phyloP scores from a whole-genome alignment of 352 stramenopile species.

The Globisporangium alternatum region DNA sequence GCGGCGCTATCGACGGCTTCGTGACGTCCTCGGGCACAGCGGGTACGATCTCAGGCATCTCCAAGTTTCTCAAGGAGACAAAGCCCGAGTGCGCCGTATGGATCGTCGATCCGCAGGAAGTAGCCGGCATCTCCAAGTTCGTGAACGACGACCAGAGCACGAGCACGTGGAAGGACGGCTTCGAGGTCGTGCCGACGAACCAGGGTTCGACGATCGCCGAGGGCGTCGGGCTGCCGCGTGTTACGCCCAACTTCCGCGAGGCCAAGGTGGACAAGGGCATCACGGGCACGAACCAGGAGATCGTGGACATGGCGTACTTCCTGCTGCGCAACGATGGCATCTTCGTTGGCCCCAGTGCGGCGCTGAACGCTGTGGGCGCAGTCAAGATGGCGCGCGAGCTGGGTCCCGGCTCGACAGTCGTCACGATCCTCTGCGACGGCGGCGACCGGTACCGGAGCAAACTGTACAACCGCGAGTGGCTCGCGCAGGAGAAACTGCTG shows the following conservation, averaged over 20 bases:
- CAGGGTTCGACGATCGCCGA: constrained; percentile 91
- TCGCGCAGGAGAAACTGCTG: constrained; percentile 52
- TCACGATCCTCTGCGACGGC: constrained; percentile 81
- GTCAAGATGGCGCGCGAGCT: constrained; percentile 79
- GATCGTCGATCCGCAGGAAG: constrained; percentile 77
- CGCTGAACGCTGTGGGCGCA: constrained; percentile 74
- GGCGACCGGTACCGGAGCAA: constrained; percentile 83
- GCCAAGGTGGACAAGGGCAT: constrained; percentile 90
- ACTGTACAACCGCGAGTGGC: constrained; percentile 76
- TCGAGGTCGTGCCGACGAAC: constrained; percentile 82
- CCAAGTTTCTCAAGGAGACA: constrained; percentile 91
- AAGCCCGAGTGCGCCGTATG: constrained; percentile 58
- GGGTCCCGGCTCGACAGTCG: constrained; percentile 62
- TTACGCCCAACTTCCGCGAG: constrained; percentile 91
- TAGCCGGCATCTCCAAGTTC: constrained; percentile 85
- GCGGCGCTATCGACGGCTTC: constrained; percentile 90
- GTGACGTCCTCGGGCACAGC: constrained; percentile 89
- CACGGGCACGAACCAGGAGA: constrained; percentile 90
- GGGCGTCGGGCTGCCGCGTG: constrained; percentile 91
- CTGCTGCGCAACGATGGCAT: constrained; percentile 90
- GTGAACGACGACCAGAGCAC: constrained; percentile 64
- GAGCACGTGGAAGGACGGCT: constrained; percentile 83
- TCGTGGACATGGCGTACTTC: constrained; percentile 92
- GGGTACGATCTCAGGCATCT: constrained; percentile 91
- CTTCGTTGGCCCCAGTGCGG: constrained; percentile 88